Conservation (phyloP, 2,329 filamentous ascomycete species). For the Gyromitra esculenta region DNA sequence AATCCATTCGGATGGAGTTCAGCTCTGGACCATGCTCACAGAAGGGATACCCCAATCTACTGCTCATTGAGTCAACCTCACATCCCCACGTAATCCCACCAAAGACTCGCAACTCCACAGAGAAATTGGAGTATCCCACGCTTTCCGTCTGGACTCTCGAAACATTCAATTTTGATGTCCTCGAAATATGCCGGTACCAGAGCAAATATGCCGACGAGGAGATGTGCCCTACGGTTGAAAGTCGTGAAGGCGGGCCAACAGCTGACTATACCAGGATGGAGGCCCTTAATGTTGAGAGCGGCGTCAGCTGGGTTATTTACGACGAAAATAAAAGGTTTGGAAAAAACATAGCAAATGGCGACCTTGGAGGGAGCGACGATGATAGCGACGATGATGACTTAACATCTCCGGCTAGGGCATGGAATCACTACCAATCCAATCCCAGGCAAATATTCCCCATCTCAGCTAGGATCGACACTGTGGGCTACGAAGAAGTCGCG, state of each 20-base stretch:
- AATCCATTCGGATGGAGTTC: constrained; percentile 50
- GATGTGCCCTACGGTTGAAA: constrained; percentile 45
- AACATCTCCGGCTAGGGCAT: constrained; percentile 40
- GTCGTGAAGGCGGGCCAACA: constrained; percentile 37
- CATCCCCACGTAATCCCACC: constrained; percentile 48
- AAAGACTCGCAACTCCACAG: constrained; percentile 45
- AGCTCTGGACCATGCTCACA: constrained; percentile 42
- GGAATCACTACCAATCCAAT: constrained; percentile 39
- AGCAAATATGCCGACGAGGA: constrained; percentile 53
- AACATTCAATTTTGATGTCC: constrained; percentile 50
- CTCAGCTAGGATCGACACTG: constrained; percentile 51
- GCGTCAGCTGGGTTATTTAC: constrained; percentile 53
- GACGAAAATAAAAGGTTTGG: constrained; percentile 50
- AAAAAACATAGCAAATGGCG: constrained; percentile 22
- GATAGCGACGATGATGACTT: constrained; percentile 42
- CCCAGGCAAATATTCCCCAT: not conserved
- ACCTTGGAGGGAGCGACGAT: constrained; percentile 44
- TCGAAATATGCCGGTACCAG: constrained; percentile 52
- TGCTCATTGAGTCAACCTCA: constrained; percentile 53
- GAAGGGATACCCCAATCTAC: constrained; percentile 45
- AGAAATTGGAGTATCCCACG: constrained; percentile 50
- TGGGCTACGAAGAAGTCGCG: constrained; percentile 51
- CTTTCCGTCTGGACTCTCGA: constrained; percentile 52
- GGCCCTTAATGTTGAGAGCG: constrained; percentile 51
- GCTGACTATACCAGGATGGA: constrained; percentile 53